A percentile compares a stretch with the other conserved stretches of the same genome.
These are phyloP conservation scores for Cryptococcus amylolentus DNA, from an alignment of 1,284 basidiomycete genomes.

Conservation along the genomic window DNA sequence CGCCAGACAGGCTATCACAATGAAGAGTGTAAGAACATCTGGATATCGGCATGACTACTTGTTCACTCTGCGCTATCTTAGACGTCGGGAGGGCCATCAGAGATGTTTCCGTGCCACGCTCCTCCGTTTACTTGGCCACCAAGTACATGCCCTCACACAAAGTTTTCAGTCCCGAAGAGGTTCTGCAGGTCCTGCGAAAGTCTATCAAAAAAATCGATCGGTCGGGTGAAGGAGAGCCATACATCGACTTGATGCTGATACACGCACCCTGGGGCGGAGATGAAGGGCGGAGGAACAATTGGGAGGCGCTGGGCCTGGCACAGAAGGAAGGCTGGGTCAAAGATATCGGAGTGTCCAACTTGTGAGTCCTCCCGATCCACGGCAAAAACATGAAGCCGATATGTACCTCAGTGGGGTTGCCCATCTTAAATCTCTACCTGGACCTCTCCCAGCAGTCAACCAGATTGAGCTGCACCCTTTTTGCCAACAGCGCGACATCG, in stretches of 20 bases:
- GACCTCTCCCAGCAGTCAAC: conserved; percentile 70
- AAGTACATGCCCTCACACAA: conserved; percentile 59
- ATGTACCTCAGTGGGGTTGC: conserved; percentile 58
- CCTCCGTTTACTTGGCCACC: conserved; percentile 52
- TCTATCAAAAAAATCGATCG: conserved; percentile 19
- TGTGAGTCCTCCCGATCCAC: conserved; percentile 50
- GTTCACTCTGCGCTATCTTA: neutral
- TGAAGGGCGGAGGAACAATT: conserved; percentile 33
- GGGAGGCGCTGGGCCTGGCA: conserved; percentile 31
- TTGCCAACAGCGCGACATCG: conserved; percentile 75
- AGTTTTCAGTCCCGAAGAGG: conserved; percentile 56
- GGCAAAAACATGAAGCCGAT: neutral
- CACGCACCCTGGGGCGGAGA: conserved; percentile 51
- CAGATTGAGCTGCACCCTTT: conserved; percentile 85
- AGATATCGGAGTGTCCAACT: conserved; percentile 74
- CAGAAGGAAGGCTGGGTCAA: conserved; percentile 64
- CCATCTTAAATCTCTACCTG: conserved; percentile 73
- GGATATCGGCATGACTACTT: neutral
- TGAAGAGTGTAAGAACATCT: conserved; percentile 7
- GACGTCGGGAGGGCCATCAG: conserved; percentile 26
- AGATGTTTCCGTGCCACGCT: conserved; percentile 29
- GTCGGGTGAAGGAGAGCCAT: conserved; percentile 32
- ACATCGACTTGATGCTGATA: conserved; percentile 73
- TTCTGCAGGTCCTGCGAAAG: conserved; percentile 34
- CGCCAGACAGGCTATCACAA: conserved; percentile 24